Evolutionary conservation across 306 rosid species (phyloP), one percentile per base, ranked within the genome.

Genomic region (Sicyos baderoa): DNA sequence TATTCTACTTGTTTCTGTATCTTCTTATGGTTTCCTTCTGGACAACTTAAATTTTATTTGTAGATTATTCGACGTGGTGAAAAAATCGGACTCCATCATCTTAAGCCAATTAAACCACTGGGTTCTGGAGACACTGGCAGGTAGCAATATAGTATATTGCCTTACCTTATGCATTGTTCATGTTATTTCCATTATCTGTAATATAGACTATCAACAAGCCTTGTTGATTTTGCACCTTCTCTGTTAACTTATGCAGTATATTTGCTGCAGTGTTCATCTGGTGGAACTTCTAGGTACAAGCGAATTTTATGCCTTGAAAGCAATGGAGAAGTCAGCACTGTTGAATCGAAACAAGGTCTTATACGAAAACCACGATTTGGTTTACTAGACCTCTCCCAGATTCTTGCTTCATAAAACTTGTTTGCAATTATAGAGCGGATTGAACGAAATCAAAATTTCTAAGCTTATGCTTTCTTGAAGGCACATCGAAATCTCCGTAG

Each of bases 81-180:
- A 76, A 87, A 78, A 76, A 76, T 93, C 82, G 91, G 96, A 61
- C 84, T 93, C 23, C 82, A 82, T 74, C 95, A 93, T 85, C 89
- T 93, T 81, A 80, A 76, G 70, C 98, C 98, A 17, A 76, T 93
- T 49, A 88, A 87, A 68, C 96, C 98, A 8, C 79, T 93, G 90
- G 98, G 98, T 61, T 85, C 88, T 75, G 98, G 98, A 76, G 97
- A 93, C 77, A 93, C 98, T 57, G 97, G 98, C 80, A 93, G 98
- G 98, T 89, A 29, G 35, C 35, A 87, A 49, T 67, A 40, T 40
- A 40, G 35, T 29, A 29, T 29, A 29, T 29, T 35, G 68, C 40
- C 29, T 62, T 44, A 64, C 12, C n/a, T 4, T 12, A 18, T 1
- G 47, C 72, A 68, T 16, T 50, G 22, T 11, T 23, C 25, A 47